Conservation (phyloP, 345 rosid genomes). For the Gossypium herbaceum region DNA sequence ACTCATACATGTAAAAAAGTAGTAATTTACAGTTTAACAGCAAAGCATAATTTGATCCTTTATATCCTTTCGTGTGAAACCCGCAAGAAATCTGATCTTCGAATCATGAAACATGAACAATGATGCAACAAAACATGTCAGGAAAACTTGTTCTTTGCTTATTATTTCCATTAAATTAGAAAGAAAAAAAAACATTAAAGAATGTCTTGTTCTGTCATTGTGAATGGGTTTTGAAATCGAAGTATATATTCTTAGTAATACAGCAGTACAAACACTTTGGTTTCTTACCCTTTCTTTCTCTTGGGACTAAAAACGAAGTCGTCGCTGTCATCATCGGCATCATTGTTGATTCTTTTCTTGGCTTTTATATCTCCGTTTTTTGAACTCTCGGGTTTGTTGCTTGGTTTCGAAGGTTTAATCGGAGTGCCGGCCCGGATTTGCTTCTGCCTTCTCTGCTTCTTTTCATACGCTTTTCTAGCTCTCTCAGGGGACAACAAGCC, state of each 20-base stretch:
- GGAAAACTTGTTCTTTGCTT: slow-evolving; percentile 21
- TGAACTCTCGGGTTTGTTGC: slow-evolving; percentile 59
- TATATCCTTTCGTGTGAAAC: not conserved
- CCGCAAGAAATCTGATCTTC: not conserved
- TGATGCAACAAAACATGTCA: slow-evolving; percentile 1
- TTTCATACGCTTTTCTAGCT: slow-evolving; percentile 72
- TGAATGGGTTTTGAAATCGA: slow-evolving; percentile 19
- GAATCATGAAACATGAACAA: slow-evolving; percentile 3
- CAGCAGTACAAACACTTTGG: slow-evolving; percentile 13
- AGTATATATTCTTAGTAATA: slow-evolving; percentile 11
- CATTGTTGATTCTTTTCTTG: slow-evolving; percentile 56
- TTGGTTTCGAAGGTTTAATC: slow-evolving; percentile 41
- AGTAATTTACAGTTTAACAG: not conserved
- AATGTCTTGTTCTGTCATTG: slow-evolving; percentile 27
- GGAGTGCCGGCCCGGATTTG: slow-evolving; percentile 69
- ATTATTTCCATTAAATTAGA: slow-evolving; percentile 21
- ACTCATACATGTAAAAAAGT: not conserved
- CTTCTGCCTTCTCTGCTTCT: slow-evolving; percentile 84
- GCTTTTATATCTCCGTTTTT: slow-evolving; percentile 57
- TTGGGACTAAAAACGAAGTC: slow-evolving; percentile 53
- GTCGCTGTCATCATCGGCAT: slow-evolving; percentile 41
- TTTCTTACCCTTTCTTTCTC: slow-evolving; percentile 67
- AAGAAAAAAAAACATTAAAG: slow-evolving; percentile 19
- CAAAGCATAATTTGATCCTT: not conserved
- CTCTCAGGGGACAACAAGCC: slow-evolving; percentile 77